Percentiles rank a stretch among this genome's conserved stretches.
Conservation (phyloP, 1,139 yeast species). For the Kodamaea sp. region DNA sequence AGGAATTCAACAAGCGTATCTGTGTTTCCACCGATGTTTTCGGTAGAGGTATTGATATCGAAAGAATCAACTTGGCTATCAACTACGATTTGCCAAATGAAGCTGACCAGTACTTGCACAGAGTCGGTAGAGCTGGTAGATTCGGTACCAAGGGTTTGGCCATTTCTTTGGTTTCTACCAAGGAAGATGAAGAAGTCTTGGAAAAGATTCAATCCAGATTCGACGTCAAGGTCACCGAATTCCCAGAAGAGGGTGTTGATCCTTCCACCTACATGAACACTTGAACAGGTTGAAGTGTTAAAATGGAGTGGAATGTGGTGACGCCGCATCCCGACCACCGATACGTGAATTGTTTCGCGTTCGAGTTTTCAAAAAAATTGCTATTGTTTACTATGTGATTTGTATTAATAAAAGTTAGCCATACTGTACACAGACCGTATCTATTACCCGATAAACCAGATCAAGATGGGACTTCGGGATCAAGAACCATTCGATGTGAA, state of each 20-base stretch:
- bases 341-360: no score
- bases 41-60: constrained; percentile 99
- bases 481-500: constrained; percentile 63
- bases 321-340: no score
- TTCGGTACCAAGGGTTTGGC: constrained; percentile 99
- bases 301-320: no score
- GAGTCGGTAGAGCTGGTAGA: constrained; percentile 99
- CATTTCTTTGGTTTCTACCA: constrained; percentile 81
- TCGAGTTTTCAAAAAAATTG: no score
- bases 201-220: constrained; percentile 95
- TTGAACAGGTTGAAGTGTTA: constrained; percentile 30
- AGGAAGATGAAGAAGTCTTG: constrained; percentile 87
- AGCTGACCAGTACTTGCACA: constrained; percentile 97
- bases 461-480: constrained; percentile 46
- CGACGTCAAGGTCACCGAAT: constrained; percentile 90
- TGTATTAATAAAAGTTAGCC: constrained; percentile 10
- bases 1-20: constrained; percentile 97
- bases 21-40: constrained; percentile 98
- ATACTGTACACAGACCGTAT: constrained; percentile 22
- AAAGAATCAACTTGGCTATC: constrained; percentile 96
- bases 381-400: no score
- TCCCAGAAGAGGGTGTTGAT: constrained; percentile 98
- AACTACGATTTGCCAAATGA: constrained; percentile 90
- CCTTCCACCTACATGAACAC: constrained; percentile 98
- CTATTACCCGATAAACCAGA: constrained; percentile 42